These are phyloP conservation scores for Torulaspora gathmanii DNA, from an alignment of 805 yeast genomes.

Conservation along the genomic window DNA sequence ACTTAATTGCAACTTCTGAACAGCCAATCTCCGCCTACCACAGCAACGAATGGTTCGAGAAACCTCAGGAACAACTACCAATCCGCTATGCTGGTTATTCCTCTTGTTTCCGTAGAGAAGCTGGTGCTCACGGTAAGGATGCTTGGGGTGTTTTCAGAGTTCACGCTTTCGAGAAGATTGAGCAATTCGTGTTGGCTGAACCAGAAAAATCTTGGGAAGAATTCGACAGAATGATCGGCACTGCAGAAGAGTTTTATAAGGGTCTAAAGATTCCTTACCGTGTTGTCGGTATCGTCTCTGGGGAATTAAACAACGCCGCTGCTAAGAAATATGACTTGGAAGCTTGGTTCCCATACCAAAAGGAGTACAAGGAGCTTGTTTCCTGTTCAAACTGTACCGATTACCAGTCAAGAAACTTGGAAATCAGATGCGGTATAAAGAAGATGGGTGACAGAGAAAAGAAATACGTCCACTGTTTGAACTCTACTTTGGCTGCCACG, in stretches of 20 bases:
- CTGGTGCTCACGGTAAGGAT: constrained; percentile 98
- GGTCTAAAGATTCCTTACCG: constrained; percentile 91
- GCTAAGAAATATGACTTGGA: constrained; percentile 98
- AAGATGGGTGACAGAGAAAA: constrained; percentile 91
- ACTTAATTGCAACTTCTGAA: constrained; percentile 96
- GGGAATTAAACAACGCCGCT: constrained; percentile 98
- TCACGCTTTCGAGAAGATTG: constrained; percentile 96
- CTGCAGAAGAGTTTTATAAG: constrained; percentile 89
- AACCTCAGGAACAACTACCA: constrained; percentile 94
- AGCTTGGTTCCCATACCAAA: constrained; percentile 99
- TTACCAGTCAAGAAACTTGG: constrained; percentile 97
- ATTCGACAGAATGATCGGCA: constrained; percentile 90
- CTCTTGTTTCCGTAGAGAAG: constrained; percentile 98
- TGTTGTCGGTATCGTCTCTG: constrained; percentile 96
- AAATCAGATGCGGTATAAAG: constrained; percentile 97
- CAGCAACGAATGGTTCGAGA: constrained; percentile 96
- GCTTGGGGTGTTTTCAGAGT: constrained; percentile 99
- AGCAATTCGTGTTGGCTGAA: constrained; percentile 92
- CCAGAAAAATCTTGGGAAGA: constrained; percentile 98
- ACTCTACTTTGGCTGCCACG: constrained; percentile 95
- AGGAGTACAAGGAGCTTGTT: constrained; percentile 96
- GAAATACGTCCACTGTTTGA: constrained; percentile 97
- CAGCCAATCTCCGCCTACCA: constrained; percentile 99
- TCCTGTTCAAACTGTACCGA: constrained; percentile 99
- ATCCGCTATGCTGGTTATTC: constrained; percentile 96